Conservation (phyloP, 2,329 filamentous ascomycete genomes). For the Periglandula ipomoeae region DNA sequence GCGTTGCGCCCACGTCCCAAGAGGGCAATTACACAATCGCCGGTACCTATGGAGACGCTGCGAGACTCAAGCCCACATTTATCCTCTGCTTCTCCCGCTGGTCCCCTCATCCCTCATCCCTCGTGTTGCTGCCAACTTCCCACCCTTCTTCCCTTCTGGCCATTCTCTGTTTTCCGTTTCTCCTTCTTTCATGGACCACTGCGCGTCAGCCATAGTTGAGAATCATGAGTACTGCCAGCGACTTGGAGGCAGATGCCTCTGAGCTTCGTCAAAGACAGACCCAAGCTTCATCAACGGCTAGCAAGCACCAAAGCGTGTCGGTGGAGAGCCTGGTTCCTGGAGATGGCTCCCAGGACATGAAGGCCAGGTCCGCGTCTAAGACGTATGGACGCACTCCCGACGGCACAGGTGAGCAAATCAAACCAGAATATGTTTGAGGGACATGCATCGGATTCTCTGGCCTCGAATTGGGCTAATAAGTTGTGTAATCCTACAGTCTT, state of each 20-base stretch:
- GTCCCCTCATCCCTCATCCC: not conserved
- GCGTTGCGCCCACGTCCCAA: not conserved
- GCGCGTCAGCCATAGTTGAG: not conserved
- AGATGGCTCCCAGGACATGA: slow-evolving; percentile 5
- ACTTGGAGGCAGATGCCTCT: slow-evolving; percentile 3
- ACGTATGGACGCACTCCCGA: slow-evolving; percentile 87
- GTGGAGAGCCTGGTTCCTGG: not conserved
- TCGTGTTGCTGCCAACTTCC: not conserved
- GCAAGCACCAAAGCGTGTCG: not conserved
- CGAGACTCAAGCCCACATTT: slow-evolving; percentile 2
- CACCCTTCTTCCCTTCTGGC: not conserved
- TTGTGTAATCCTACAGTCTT: slow-evolving; percentile 55
- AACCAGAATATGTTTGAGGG: not conserved
- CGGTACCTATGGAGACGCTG: not conserved
- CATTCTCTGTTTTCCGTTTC: not conserved
- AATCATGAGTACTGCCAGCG: slow-evolving; percentile 1
- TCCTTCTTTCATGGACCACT: not conserved
- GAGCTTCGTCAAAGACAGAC: slow-evolving; percentile 6
- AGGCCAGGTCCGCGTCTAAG: slow-evolving; percentile 33
- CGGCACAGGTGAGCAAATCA: slow-evolving; percentile 64
- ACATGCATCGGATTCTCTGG: too few species aligned
- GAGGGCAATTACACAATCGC: not conserved
- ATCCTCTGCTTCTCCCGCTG: not conserved
- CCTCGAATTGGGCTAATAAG: slow-evolving; percentile 8
- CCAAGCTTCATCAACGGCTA: not conserved